Evolutionary conservation across 148 eudicot genomes (phyloP), one percentile per base, ranked within the genome.

Genomic region (Amaranthus cruentus): DNA sequence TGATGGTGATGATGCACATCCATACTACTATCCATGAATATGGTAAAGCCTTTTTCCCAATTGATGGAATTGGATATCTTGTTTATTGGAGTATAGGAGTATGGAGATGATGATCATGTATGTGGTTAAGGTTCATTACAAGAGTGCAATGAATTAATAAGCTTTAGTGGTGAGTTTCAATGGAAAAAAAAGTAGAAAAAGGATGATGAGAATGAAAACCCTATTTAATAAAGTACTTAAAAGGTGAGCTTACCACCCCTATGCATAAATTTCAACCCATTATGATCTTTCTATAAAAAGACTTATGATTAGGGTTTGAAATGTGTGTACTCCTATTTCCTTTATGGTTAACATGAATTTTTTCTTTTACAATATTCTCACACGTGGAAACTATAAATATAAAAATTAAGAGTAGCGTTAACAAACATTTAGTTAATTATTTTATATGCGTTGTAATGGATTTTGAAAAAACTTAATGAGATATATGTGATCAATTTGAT

Each of bases 281-380:
- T 65, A 78, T 82, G 59, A 62, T 75, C 55, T 82, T 78, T 62
- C 84, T 62, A 78, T 82, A 53, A 63, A 72, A 50, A 78, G 79
- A 73, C 75, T 73, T 79, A 77, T 82, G 78, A 82, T 82, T 79
- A 82, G 85, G 85, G 85, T 76, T 82, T 79, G 82, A 78, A 76
- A 68, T 82, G 78, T 76, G 77, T 58, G 66, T 66, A 74, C 81
- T 72, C 76, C 69, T 64, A 64, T 77, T 1, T 7, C 78, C 76
- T 59, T 74, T 77, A 2, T 28, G 74, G 77, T 72, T 70, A 47
- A 74, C 28, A 75, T 18, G 49, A 50, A 18, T 57, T 28, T 55
- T 12, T 55, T 69, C 4, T 7, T 50, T 70, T 63, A 28, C 44
- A 50, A 58, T 15, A 12, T 43, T 18, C 18, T 18, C 18, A 18